A percentile compares a stretch with the other conserved stretches of the same genome.
phyloP scores from a whole-genome alignment of 306 rosid species.

The Casuarina cunninghamiana region DNA sequence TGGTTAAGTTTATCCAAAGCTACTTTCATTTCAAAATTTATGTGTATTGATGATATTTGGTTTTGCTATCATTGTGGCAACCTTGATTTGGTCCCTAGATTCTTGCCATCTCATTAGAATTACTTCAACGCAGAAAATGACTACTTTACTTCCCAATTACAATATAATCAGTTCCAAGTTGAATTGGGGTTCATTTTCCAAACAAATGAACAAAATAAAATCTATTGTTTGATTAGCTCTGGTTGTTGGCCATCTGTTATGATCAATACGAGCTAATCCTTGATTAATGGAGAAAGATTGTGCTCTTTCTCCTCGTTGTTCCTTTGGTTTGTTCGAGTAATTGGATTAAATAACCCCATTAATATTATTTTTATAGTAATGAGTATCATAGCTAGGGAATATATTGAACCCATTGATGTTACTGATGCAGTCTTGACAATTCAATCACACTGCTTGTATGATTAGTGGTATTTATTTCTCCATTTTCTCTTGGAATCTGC shows the following conservation, averaged over 20 bases:
- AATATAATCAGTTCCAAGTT: background rate
- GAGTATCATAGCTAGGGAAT: constrained; percentile 1
- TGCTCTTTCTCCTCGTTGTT: background rate
- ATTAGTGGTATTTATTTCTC: constrained; percentile 23
- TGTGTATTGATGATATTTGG: background rate
- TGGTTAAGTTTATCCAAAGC: background rate
- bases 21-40: background rate
- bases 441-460: constrained; percentile 6
- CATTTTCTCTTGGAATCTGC: constrained; percentile 35
- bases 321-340: background rate
- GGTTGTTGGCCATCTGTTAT: background rate
- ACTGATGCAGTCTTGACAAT: background rate
- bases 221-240: background rate
- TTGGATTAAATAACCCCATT: background rate
- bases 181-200: background rate
- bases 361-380: background rate
- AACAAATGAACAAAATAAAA: background rate
- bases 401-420: constrained; percentile 4
- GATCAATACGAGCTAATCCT: background rate
- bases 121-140: background rate
- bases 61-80: background rate
- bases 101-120: background rate
- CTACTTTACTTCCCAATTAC: background rate
- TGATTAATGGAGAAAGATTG: background rate
- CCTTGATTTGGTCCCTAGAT: background rate